Conservation (phyloP, 371 early-diverging fungal genomes). For the Circinella umbellata region DNA sequence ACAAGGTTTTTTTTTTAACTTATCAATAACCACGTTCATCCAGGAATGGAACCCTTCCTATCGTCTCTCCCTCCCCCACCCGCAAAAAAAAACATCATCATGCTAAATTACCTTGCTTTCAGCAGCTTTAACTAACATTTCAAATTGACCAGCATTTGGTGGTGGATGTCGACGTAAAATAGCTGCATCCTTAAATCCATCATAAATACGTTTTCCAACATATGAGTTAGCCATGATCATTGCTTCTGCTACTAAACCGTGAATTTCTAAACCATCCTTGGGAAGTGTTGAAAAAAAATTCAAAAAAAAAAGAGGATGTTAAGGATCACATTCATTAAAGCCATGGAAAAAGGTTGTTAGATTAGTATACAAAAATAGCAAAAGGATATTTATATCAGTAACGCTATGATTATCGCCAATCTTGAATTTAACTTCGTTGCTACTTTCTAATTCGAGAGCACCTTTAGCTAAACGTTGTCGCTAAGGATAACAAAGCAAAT, state of each 20-base stretch:
- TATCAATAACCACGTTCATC: too few relatives aligned
- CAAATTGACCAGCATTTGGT: conserved; percentile 71
- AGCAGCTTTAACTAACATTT: conserved; percentile 70
- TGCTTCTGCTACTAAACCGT: conserved; percentile 97
- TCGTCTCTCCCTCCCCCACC: too few relatives aligned
- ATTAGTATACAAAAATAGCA: conserved; percentile 27
- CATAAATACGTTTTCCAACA: conserved; percentile 88
- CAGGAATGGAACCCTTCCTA: too few relatives aligned
- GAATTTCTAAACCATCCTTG: conserved; percentile 86
- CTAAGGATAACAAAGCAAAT: conserved; percentile 28
- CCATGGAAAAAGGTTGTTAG: conserved; percentile 5
- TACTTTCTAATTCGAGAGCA: conserved; percentile 75
- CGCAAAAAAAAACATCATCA: too few relatives aligned
- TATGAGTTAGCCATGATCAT: conserved; percentile 98
- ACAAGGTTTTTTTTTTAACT: too few relatives aligned
- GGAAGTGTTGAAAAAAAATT: conserved; percentile 48
- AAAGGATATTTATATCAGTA: conserved; percentile 65
- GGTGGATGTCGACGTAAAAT: conserved; percentile 87
- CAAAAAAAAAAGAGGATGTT: conserved; percentile 12
- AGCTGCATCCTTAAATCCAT: conserved; percentile 81
- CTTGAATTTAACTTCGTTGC: conserved; percentile 78
- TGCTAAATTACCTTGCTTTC: conserved; percentile 45
- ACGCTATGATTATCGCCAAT: conserved; percentile 65
- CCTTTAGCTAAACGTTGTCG: conserved; percentile 64
- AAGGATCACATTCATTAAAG: conserved; percentile 25